These are phyloP conservation scores for Paramarasmius palmivorus DNA, from an alignment of 1,284 basidiomycete genomes.

Conservation along the genomic window DNA sequence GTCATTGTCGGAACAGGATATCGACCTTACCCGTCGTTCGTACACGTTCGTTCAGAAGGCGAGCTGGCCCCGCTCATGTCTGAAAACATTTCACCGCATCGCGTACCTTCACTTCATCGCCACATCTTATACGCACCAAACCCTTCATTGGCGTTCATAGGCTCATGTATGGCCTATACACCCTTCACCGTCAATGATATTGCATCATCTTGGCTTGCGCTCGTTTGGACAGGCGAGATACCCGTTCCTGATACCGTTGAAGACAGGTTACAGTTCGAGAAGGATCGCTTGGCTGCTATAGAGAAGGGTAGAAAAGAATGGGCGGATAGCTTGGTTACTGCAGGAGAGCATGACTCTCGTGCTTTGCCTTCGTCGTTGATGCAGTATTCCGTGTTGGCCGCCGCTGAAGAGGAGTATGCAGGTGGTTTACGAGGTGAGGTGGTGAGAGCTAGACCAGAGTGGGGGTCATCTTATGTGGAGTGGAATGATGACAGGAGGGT, in stretches of 20 bases:
- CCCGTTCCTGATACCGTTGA: constrained; percentile 3
- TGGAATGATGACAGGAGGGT: constrained; percentile 10
- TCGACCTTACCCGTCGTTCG: constrained; percentile 37
- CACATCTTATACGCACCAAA: constrained; percentile 46
- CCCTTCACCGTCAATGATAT: constrained; percentile 15
- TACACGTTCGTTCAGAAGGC: constrained; percentile 31
- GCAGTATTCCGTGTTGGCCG: constrained; percentile 9
- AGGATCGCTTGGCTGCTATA: constrained; percentile 3
- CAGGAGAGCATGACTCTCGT: neutral
- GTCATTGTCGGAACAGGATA: constrained; percentile 48
- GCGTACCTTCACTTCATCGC: constrained; percentile 41
- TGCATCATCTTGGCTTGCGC: constrained; percentile 9
- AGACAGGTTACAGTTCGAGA: constrained; percentile 8
- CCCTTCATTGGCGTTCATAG: constrained; percentile 44
- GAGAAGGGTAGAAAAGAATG: neutral
- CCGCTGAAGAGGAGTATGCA: constrained; percentile 11
- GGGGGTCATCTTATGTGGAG: constrained; percentile 1
- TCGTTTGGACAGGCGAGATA: constrained; percentile 10
- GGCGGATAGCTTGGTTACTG: neutral
- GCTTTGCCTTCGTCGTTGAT: constrained; percentile 6
- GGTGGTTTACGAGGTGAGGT: constrained; percentile 9
- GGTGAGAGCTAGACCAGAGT: constrained; percentile 9
- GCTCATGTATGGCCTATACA: constrained; percentile 16
- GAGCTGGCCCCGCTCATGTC: constrained; percentile 20
- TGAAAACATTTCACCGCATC: constrained; percentile 24